These are phyloP conservation scores for Lonicera japonica DNA, from an alignment of 129 eudicot genomes.

Conservation along the genomic window DNA sequence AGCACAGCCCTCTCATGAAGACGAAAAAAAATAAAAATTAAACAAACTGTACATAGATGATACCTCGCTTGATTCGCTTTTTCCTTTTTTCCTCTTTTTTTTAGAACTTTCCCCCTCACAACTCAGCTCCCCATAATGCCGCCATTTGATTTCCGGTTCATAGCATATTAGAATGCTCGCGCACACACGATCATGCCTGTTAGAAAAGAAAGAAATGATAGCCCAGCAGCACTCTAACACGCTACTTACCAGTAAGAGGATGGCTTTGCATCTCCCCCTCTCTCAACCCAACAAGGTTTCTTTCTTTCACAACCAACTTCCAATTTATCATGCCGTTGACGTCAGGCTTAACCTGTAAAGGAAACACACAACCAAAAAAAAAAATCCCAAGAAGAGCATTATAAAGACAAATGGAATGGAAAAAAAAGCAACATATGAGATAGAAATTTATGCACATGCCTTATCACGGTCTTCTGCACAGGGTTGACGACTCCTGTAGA, in stretches of 20 bases:
- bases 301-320: neutral
- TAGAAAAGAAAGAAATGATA: slow-evolving; percentile 38
- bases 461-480: slow-evolving; percentile 43
- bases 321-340: slow-evolving; percentile 46
- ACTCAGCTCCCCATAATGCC: neutral
- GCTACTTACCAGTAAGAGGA: slow-evolving; percentile 45
- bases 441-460: slow-evolving; percentile 42
- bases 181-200: slow-evolving; percentile 33
- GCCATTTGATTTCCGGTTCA: slow-evolving; percentile 1
- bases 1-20: neutral
- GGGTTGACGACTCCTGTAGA: slow-evolving; percentile 29
- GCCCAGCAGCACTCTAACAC: slow-evolving; percentile 41
- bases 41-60: slow-evolving; percentile 6
- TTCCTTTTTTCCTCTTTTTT: neutral
- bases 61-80: neutral
- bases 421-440: neutral
- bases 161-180: slow-evolving; percentile 2
- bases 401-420: slow-evolving; percentile 18
- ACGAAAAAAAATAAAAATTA: too few relatives aligned
- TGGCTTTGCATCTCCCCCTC: slow-evolving; percentile 22
- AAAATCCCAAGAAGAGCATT: slow-evolving; percentile 15
- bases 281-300: neutral
- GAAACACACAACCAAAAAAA: slow-evolving; percentile 7
- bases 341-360: slow-evolving; percentile 49
- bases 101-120: neutral